A percentile compares a stretch with the other conserved stretches of the same genome.
Evolutionary conservation across 2,329 filamentous ascomycete species (phyloP).

Genomic region (Pseudogymnoascus sp.): DNA sequence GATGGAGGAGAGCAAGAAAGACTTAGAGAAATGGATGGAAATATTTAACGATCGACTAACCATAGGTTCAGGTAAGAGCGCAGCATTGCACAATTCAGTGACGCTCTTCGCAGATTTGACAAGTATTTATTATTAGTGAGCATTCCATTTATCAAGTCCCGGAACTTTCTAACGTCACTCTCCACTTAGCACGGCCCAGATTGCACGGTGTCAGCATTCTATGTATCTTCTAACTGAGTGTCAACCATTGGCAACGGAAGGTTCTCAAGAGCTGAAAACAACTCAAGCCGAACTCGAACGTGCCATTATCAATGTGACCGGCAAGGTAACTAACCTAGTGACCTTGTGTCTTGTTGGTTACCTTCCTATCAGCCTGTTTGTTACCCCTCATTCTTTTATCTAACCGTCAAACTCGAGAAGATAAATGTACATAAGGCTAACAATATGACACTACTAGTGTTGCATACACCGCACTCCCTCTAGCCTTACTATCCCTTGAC

Average conservation of each 20-base stretch:
- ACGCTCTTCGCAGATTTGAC: not conserved
- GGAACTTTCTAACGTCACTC: not conserved
- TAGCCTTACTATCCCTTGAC: not conserved
- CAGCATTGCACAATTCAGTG: not conserved
- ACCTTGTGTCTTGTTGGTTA: not conserved
- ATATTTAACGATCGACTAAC: not conserved
- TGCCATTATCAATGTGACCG: not conserved
- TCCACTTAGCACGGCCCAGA: not conserved
- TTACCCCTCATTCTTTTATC: not conserved
- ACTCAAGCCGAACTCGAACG: not conserved
- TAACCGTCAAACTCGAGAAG: not conserved
- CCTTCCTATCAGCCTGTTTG: not conserved
- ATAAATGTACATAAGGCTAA: not conserved
- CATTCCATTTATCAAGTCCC: not conserved
- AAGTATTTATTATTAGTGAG: not conserved
- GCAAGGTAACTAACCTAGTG: not conserved
- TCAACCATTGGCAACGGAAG: not conserved
- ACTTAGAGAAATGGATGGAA: not conserved
- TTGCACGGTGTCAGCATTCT: not conserved
- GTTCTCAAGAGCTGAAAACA: not conserved
- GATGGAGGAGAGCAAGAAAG: not conserved
- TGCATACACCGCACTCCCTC: not conserved
- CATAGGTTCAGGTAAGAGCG: not conserved
- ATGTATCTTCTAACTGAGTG: not conserved
- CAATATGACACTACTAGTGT: not conserved